Conservation (phyloP, 805 yeast species). For the Ogataea nakhonphanomensis region DNA sequence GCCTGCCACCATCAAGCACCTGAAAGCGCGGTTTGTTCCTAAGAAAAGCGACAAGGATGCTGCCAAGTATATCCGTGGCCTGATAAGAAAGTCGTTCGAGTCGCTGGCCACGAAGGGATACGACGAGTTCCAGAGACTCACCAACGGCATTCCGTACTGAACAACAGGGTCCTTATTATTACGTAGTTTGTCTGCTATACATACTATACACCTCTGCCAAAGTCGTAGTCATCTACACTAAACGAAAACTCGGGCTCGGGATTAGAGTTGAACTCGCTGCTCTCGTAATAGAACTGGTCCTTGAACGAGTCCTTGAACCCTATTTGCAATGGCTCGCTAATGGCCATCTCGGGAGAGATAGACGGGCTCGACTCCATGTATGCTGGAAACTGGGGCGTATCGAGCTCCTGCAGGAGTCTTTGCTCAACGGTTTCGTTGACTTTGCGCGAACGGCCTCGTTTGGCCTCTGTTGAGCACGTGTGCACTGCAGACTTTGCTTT, state of each 20-base stretch:
- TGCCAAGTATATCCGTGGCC: constrained; percentile 65
- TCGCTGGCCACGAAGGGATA: constrained; percentile 89
- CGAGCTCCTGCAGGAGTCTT: constrained; percentile 9
- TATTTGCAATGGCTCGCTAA: constrained; percentile 4
- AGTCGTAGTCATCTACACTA: constrained; percentile 22
- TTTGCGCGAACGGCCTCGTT: constrained; percentile 6
- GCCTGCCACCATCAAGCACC: constrained; percentile 75
- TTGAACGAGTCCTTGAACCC: constrained; percentile 9
- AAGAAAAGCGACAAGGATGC: constrained; percentile 82
- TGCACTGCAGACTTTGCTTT: constrained; percentile 6
- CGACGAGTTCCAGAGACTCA: constrained; percentile 94
- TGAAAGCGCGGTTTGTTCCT: constrained; percentile 77
- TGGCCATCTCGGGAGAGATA: constrained; percentile 5
- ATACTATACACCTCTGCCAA: constrained; percentile 10
- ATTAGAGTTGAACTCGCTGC: constrained; percentile 9
- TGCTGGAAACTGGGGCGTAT: constrained; percentile 5
- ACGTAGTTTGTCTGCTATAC: background rate
- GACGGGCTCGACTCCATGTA: constrained; percentile 8
- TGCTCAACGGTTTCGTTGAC: constrained; percentile 7
- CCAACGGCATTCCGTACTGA: constrained; percentile 94
- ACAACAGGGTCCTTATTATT: background rate
- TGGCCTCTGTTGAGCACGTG: constrained; percentile 5
- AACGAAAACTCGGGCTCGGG: constrained; percentile 24
- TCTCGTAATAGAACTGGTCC: constrained; percentile 15
- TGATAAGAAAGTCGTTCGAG: constrained; percentile 80